Base-by-base conservation (phyloP, 352 stramenopile genomes). In the Phytophthora pseudosyringae region DNA sequence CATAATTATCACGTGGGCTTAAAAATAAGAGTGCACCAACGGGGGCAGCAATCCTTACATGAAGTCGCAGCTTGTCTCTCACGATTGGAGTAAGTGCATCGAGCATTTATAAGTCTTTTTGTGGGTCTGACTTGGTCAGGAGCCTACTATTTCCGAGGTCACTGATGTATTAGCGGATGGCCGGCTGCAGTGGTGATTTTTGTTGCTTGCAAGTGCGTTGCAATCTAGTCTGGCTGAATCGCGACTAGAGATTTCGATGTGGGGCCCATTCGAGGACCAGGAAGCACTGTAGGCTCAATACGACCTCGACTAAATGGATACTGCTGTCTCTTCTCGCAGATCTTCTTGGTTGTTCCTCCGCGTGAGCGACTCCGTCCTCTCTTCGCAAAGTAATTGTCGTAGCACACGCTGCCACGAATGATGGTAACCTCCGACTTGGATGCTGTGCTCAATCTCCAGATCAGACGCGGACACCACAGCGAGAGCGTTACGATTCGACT, bases 61-160 rank as follows among this genome's bases (percentile, higher is more conserved):
- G 64, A 45, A 63, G 81, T 0, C 63, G 33, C 3, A 83, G 48
- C 33, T 70, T 76, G n/a, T 54, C 36, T 41, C 51, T 66, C 35
- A 80, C 66, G 7, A 73, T 26, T 1, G 73, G 65, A 6, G 69
- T 74, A 7, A 76, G 66, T 1, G 69, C 66, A 44, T 81, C 71
- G 5, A 80, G 51, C 68, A 80, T 21, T 2, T 21, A 21, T 21
- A 21, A 21, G 2, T 2, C 1, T 21, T 21, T 21, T 21, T 21
- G 21, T 21, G 21, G 21, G 2, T 21, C 21, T 21, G 21, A 21
- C 21, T 21, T 21, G 21, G 21, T 21, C 21, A 21, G 21, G 21
- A 21, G 21, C 21, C 21, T 21, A 21, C 21, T 1, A 21, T 2
- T 21, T 21, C 21, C 21, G 21, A 21, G 21, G 2, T 21, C 21